These are phyloP conservation scores for Fragaria nilgerrensis DNA, from an alignment of 306 rosid species.

Conservation along the genomic window DNA sequence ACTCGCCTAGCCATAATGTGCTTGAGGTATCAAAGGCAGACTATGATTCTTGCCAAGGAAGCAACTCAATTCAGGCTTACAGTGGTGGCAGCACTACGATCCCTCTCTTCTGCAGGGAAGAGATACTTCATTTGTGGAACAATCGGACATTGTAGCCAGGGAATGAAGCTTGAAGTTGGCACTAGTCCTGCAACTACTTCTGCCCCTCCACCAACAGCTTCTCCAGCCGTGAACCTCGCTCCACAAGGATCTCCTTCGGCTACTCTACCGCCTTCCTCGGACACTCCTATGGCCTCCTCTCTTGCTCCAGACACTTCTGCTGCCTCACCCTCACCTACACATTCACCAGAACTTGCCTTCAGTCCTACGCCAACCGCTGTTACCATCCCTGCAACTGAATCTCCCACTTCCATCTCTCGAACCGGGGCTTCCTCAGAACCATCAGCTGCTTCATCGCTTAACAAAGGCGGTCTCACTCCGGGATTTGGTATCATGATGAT, in stretches of 20 bases:
- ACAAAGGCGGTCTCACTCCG: constrained; percentile 26
- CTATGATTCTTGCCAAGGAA: constrained; percentile 61
- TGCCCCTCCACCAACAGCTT: constrained; percentile 36
- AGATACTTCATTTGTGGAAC: constrained; percentile 83
- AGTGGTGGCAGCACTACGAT: constrained; percentile 58
- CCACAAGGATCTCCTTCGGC: constrained; percentile 29
- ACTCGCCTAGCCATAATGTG: constrained; percentile 63
- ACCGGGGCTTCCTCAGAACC: constrained; percentile 31
- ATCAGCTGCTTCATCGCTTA: constrained; percentile 40
- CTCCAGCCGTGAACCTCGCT: constrained; percentile 27
- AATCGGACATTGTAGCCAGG: constrained; percentile 63
- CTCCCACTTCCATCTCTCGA: constrained; percentile 23
- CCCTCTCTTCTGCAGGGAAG: constrained; percentile 62
- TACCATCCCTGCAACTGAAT: constrained; percentile 45
- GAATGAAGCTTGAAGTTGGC: constrained; percentile 73
- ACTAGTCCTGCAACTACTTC: constrained; percentile 54
- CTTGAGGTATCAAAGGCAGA: constrained; percentile 70
- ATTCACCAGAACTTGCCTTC: constrained; percentile 3
- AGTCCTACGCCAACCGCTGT: constrained; percentile 28
- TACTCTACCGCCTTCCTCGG: constrained; percentile 31
- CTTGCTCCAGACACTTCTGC: constrained; percentile 2
- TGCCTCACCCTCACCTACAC: background rate
- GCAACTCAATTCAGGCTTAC: constrained; percentile 50
- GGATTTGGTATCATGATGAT: constrained; percentile 34
- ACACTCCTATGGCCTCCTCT: constrained; percentile 5